Conservation (phyloP, 176 grass and related monocot species). For the Olyra latifolia region DNA sequence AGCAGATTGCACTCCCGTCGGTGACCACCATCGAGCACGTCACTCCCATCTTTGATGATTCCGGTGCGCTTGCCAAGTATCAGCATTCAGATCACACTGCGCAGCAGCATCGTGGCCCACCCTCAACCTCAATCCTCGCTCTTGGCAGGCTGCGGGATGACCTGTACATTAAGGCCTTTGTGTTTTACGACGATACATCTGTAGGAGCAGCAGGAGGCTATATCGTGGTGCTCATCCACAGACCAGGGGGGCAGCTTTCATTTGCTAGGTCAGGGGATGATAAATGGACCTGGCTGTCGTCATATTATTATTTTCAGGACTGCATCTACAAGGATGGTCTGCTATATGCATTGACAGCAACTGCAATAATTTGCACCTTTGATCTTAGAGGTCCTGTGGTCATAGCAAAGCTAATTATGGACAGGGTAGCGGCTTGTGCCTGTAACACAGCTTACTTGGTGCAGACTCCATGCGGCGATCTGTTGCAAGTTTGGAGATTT, state of each 20-base stretch:
- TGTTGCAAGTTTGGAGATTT: not conserved
- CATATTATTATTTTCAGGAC: not conserved
- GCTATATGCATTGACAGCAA: too few relatives aligned
- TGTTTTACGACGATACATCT: not conserved
- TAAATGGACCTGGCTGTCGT: not conserved
- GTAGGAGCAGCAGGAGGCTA: not conserved
- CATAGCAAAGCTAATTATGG: too few relatives aligned
- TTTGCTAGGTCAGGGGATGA: not conserved
- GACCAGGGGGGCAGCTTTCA: not conserved
- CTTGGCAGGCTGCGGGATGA: not conserved
- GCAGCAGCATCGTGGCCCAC: too few relatives aligned
- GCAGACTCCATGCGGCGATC: not conserved
- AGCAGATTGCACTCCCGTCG: not conserved
- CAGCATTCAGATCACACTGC: not conserved
- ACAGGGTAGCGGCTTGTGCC: too few relatives aligned
- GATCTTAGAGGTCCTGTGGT: too few relatives aligned
- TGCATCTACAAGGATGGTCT: not conserved
- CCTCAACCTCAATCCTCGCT: not conserved
- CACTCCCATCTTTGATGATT: not conserved
- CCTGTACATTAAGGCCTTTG: not conserved
- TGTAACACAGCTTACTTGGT: too few relatives aligned
- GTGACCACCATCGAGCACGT: not conserved
- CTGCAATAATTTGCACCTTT: too few relatives aligned
- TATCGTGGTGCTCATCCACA: not conserved
- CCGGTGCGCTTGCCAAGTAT: not conserved